Base-by-base conservation (phyloP, 2,329 filamentous ascomycete species). In the Rhynchosporium secalis region DNA sequence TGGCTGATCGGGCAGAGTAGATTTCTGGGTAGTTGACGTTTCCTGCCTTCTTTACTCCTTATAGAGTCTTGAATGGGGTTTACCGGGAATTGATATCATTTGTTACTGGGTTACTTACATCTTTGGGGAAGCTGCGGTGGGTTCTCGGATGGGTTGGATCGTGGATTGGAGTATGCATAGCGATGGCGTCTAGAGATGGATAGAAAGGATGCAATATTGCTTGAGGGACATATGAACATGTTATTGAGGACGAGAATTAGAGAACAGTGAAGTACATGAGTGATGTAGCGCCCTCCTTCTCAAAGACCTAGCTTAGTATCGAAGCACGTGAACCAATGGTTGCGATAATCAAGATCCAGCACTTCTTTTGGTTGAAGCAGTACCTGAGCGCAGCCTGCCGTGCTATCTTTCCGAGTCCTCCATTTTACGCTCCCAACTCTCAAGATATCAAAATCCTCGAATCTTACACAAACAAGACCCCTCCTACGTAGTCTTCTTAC, bases 401-500 rank as follows among this genome's bases (percentile, higher is more conserved):
- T 56, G 51, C 31, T 58, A 29, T 41, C 43, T 41, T 56, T 62
- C 58, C 20, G n/a, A 45, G 12, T 28, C 57, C 58, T 55, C 28
- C 13, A 61, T 40, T 57, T 65, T 57, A 12, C 46, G 43, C 45
- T 46, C 49, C 33, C 28, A 60, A 41, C 45, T 10, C 8, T 38
- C 28, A 43, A 31, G 36, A 54, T 26, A 54, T 15, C 45, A 10
- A 33, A 40, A 12, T 1, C 43, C 20, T 20, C 20, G 29, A 33
- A 36, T 48, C 45, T 28, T 20, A 38, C 41, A 29, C 40, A 36
- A 7, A 15, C 43, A 13, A 12, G 15, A 3, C 13, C 26, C n/a
- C 12, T 20, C 2, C 15, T 29, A 51, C 45, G 33, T 26, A 68
- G 40, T 60, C 68, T 74, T 74, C 66, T 73, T 74, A 10, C 62